Conservation (phyloP, 129 eudicot genomes). For the Chrysanthemum seticuspe region DNA sequence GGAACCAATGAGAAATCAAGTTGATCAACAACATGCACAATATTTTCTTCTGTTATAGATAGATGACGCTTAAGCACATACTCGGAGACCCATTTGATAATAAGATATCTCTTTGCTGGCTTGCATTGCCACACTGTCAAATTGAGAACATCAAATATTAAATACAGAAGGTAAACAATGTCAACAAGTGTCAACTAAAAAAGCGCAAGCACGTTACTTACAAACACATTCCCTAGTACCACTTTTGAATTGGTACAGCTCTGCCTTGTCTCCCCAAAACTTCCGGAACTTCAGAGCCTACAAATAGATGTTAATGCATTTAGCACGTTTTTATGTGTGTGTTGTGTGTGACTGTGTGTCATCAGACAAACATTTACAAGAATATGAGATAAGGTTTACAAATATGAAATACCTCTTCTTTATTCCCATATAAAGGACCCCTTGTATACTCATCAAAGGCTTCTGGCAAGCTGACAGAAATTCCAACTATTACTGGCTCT, state of each 20-base stretch:
- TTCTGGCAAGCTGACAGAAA: slow-evolving; percentile 59
- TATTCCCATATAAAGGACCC: slow-evolving; percentile 80
- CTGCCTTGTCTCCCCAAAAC: slow-evolving; percentile 91
- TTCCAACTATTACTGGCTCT: slow-evolving; percentile 69
- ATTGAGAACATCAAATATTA: background rate
- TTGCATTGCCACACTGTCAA: slow-evolving; percentile 76
- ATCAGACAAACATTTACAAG: background rate
- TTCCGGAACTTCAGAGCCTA: slow-evolving; percentile 68
- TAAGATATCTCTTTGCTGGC: slow-evolving; percentile 64
- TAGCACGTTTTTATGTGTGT: background rate
- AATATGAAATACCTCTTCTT: slow-evolving; percentile 57
- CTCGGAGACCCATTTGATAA: slow-evolving; percentile 63
- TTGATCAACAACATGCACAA: slow-evolving; percentile 66
- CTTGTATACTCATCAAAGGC: slow-evolving; percentile 55
- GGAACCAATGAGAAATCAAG: slow-evolving; percentile 75
- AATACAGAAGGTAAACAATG: slow-evolving; percentile 5
- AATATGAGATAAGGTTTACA: background rate
- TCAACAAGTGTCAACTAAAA: background rate
- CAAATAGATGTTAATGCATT: background rate
- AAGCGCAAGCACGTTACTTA: slow-evolving; percentile 38
- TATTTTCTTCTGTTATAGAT: slow-evolving; percentile 51
- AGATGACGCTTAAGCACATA: slow-evolving; percentile 70
- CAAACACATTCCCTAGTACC: slow-evolving; percentile 70
- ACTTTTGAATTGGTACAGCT: slow-evolving; percentile 58
- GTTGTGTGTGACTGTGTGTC: background rate